Base-by-base conservation (phyloP, 2,329 filamentous ascomycete genomes). In the Metarhizium humberi region DNA sequence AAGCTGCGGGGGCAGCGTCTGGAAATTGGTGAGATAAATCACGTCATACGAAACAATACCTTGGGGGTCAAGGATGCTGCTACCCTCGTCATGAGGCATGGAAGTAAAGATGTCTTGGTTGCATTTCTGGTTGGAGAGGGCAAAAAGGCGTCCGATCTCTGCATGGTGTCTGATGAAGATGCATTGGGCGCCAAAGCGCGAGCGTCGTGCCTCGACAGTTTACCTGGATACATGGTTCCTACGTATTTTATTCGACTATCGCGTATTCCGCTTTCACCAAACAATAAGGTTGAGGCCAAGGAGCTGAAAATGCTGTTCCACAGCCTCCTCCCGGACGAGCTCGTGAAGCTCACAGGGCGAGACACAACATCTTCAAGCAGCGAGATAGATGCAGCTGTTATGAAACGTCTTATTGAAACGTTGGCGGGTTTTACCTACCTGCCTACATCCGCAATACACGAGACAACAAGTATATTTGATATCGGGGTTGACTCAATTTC, bases 11-110 rank as follows among this genome's bases (percentile, higher is more conserved):
- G 92, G 0, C 92, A 96, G 67, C 79, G 92, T 14, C 78, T 97
- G 1, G 92, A 97, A 64, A 87, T 95, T 57, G 88, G 87, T 1
- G 92, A 97, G 72, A 95, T 96, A 68, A 94, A 95, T 62, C 85
- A 92, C 51, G 82, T 87, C 8, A 90, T 96, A 62, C 84, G 83
- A 50, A 75, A 79, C 20, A 80, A 80, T 0, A 76, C 82, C 0
- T 59, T 68, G 0, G 73, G 73, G 1, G 71, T 94, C 8, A 74
- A 79, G 14, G 89, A 95, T 61, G 84, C 89, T 0, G 84, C 84
- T 3, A 95, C 91, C 0, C 73, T 95, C 14, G 88, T 96, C 1
- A 70, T 75, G 3, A 87, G 86, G 56, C 86, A 90, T 63, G 77
- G 88, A 57, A 82, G 85, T n/a, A 91, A 89, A 62, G 90, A 95